Evolutionary conservation across 345 rosid species (phyloP).

Genomic region (Nasturtium officinale): DNA sequence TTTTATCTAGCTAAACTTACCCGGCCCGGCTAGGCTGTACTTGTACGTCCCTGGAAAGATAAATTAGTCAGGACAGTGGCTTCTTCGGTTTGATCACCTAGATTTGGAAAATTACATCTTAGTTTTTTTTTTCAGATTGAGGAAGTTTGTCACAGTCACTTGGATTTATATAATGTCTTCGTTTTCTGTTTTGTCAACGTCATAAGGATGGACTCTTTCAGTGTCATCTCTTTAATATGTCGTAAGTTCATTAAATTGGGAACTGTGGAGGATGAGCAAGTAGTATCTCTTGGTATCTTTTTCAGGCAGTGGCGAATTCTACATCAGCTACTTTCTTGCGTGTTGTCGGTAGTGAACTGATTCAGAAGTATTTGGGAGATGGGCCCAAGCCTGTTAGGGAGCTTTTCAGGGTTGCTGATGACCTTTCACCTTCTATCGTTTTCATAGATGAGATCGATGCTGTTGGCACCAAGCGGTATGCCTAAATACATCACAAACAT

Average conservation of each 20-base stretch:
- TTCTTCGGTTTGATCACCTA: not conserved
- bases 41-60: not conserved
- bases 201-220: not conserved
- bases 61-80: not conserved
- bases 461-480: slow-evolving; percentile 91
- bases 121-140: not conserved
- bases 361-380: slow-evolving; percentile 96
- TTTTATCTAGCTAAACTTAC: not conserved
- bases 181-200: not conserved
- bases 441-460: slow-evolving; percentile 99
- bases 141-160: not conserved
- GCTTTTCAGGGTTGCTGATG: slow-evolving; percentile 96
- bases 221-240: not conserved
- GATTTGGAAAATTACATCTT: not conserved
- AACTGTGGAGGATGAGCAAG: slow-evolving; percentile 16
- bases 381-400: slow-evolving; percentile 96
- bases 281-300: slow-evolving; percentile 19
- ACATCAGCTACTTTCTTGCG: slow-evolving; percentile 97
- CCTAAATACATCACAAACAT: not conserved
- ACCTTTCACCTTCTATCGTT: slow-evolving; percentile 89
- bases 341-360: slow-evolving; percentile 95
- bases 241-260: not conserved
- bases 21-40: not conserved
- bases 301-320: slow-evolving; percentile 96
- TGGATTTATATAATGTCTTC: not conserved